Evolutionary conservation across 352 stramenopile species (phyloP).

Genomic region (Phytophthora cryptogea): DNA sequence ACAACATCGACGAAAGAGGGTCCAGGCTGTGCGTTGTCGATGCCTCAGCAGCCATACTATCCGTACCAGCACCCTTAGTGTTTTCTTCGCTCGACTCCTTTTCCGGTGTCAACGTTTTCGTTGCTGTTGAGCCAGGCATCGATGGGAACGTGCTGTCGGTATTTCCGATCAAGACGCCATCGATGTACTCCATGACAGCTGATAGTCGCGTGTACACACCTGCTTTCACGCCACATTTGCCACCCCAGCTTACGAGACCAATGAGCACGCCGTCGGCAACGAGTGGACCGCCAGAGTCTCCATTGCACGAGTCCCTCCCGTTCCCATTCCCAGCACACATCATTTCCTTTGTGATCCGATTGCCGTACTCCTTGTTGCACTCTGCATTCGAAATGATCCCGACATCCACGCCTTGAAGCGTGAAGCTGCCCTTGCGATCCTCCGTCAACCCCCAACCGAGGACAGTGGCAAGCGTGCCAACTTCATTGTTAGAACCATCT

Average conservation of each 20-base stretch:
- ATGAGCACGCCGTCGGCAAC: slow-evolving; percentile 48
- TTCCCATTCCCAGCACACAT: slow-evolving; percentile 54
- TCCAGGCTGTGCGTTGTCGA: neutral
- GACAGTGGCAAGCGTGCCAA: slow-evolving; percentile 48
- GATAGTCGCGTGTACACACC: slow-evolving; percentile 59
- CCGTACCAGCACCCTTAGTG: neutral
- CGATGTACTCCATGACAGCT: slow-evolving; percentile 57
- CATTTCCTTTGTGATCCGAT: slow-evolving; percentile 62
- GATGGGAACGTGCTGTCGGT: slow-evolving; percentile 8
- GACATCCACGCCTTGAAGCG: slow-evolving; percentile 49
- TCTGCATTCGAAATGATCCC: slow-evolving; percentile 47
- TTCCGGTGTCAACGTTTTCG: neutral
- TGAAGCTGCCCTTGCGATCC: slow-evolving; percentile 32
- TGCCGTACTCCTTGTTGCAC: slow-evolving; percentile 42
- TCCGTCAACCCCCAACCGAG: slow-evolving; percentile 56
- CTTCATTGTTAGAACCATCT: slow-evolving; percentile 45
- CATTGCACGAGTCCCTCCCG: slow-evolving; percentile 62
- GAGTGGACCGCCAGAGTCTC: slow-evolving; percentile 63
- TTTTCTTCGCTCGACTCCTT: slow-evolving; percentile 6
- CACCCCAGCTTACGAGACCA: slow-evolving; percentile 66
- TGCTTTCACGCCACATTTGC: slow-evolving; percentile 46
- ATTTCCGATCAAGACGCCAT: slow-evolving; percentile 40
- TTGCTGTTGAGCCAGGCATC: neutral
- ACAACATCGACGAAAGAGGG: neutral
- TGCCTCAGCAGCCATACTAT: neutral